phyloP scores from a whole-genome alignment of 164 flowering plant genomes.

The Kalanchoe fedtschenkoi region DNA sequence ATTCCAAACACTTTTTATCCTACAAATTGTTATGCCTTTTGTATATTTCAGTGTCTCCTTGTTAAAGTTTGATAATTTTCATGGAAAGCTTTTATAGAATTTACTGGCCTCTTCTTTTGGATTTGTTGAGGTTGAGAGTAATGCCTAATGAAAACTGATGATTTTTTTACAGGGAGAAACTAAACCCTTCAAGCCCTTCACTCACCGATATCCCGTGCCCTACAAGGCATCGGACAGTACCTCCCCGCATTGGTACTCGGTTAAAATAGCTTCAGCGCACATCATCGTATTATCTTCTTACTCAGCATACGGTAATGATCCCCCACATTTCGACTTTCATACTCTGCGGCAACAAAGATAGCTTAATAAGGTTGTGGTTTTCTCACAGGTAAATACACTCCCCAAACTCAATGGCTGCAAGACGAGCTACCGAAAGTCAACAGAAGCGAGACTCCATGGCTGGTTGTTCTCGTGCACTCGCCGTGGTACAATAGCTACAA shows the following conservation, averaged over 20 bases:
- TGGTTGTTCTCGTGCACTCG: background rate
- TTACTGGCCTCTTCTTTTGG: no score
- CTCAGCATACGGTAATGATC: slow-evolving; percentile 4
- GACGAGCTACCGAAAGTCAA: background rate
- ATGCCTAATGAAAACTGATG: no score
- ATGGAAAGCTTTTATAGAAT: no score
- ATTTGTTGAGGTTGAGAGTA: no score
- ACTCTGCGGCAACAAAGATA: no score
- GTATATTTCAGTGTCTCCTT: no score
- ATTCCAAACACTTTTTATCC: background rate
- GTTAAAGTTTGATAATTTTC: no score
- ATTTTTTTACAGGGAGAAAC: slow-evolving; percentile 3
- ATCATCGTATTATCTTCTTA: slow-evolving; percentile 5
- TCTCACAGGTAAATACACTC: background rate
- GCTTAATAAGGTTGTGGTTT: background rate
- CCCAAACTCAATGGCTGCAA: background rate
- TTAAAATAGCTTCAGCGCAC: slow-evolving; percentile 4
- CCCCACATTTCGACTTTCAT: background rate
- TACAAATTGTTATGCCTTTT: background rate
- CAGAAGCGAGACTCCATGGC: slow-evolving; percentile 6
- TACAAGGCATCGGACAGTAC: background rate
- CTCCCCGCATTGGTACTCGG: slow-evolving; percentile 1
- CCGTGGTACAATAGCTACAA: slow-evolving; percentile 7
- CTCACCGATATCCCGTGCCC: background rate
- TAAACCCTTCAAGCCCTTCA: slow-evolving; percentile 3